Evolutionary conservation across 345 rosid genomes (phyloP).

Genomic region (Xanthoceras sorbifolium): DNA sequence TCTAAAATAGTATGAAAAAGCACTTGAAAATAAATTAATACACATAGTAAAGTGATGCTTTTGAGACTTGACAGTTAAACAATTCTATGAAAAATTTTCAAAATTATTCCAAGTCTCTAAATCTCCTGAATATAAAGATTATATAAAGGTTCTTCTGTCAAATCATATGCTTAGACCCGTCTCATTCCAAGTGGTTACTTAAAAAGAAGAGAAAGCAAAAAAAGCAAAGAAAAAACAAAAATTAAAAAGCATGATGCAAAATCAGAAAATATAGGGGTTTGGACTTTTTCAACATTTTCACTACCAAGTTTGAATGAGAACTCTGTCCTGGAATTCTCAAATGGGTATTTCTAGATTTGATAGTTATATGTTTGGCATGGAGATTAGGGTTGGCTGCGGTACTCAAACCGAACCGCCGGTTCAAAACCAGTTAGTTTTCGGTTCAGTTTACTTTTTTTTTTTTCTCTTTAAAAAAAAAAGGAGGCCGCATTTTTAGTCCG

Average conservation of each 20-base stretch:
- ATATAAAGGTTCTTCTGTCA: neutral
- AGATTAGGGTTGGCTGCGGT: too few species aligned
- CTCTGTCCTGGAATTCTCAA: neutral
- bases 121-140: neutral
- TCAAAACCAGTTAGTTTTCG: too few species aligned
- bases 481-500: too few species aligned
- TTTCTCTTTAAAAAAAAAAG: too few species aligned
- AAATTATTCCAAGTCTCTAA: neutral
- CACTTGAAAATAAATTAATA: neutral
- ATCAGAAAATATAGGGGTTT: neutral
- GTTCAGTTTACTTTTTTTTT: too few species aligned
- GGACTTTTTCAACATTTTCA: neutral
- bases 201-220: conserved; percentile 23
- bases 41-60: neutral
- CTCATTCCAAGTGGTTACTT: neutral
- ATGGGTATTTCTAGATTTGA: neutral
- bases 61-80: neutral
- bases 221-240: neutral
- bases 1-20: neutral
- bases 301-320: neutral
- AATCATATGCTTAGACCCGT: neutral
- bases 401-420: too few species aligned
- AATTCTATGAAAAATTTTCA: neutral
- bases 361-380: neutral
- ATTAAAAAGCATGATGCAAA: neutral